A percentile compares a stretch with the other conserved stretches of the same genome.
Evolutionary conservation across 192 early-diverging fungal species (phyloP).

Genomic region (Backusella liffmaniae): DNA sequence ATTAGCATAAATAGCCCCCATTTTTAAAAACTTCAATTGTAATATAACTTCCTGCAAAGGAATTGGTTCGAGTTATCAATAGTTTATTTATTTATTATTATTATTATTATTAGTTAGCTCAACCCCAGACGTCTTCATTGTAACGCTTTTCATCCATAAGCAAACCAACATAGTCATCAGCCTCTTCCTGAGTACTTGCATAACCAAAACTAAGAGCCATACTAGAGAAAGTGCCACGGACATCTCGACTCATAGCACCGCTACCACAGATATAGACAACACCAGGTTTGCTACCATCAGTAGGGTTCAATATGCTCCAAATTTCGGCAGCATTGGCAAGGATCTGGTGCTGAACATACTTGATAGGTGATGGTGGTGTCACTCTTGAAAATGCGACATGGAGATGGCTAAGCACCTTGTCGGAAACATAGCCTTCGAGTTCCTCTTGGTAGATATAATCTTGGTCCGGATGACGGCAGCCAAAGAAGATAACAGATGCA

Average conservation of each 20-base stretch:
- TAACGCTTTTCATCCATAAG: constrained; percentile 24
- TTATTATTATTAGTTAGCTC: no score
- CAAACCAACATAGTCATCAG: constrained; percentile 14
- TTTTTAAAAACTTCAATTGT: no score
- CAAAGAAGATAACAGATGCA: constrained; percentile 65
- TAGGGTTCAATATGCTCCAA: constrained; percentile 11
- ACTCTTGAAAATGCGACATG: constrained; percentile 63
- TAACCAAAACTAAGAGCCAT: constrained; percentile 19
- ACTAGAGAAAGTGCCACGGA: constrained; percentile 22
- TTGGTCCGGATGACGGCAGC: constrained; percentile 66
- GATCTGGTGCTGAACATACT: constrained; percentile 36
- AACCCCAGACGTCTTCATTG: constrained; percentile 36
- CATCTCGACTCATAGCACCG: constrained; percentile 31
- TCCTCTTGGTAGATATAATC: constrained; percentile 78
- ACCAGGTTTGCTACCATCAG: not conserved
- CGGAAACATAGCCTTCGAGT: constrained; percentile 47
- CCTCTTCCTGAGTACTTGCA: constrained; percentile 19
- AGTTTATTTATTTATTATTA: no score
- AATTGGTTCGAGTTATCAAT: no score
- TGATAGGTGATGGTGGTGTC: constrained; percentile 11
- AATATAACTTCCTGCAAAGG: no score
- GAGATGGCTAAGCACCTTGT: constrained; percentile 58
- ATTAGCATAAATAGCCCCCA: no score
- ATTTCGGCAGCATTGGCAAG: constrained; percentile 21
- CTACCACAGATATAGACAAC: constrained; percentile 30